Base-by-base conservation (phyloP, 768 basidiomycete species). In the Astraeus odoratus region DNA sequence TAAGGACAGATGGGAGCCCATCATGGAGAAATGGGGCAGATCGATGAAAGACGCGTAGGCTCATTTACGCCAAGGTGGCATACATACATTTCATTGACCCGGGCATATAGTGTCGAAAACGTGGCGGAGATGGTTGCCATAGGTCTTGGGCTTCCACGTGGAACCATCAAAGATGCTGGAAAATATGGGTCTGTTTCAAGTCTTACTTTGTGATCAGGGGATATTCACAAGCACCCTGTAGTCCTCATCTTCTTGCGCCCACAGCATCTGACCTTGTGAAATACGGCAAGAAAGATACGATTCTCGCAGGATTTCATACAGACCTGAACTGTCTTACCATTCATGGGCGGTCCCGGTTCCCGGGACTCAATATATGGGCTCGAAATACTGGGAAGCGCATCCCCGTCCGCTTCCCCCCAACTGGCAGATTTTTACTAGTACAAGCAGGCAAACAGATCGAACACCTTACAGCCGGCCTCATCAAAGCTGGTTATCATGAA, bases 361-460 rank as follows among this genome's bases (percentile, higher is more conserved):
- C 91, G 0, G 91, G 89, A 22, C 73, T 96, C 19, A 78, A 96
- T 61, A 87, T 97, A 42, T 96, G 94, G 94, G 94, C 91, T 12
- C 77, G 94, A 29, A 96, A 97, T 57, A 83, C 84, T 0, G 94
- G 94, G 24, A 91, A 87, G 60, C 81, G 89, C 12, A 89, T 97
- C 49, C 72, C 83, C 2, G 93, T 96, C 36, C 80, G 75, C 57
- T 90, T 98, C 40, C 93, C 93, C 1, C 71, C 76, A 1, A 87
- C 85, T 3, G 81, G 81, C 39, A 77, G 82, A 31, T 82, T 83
- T 58, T 74, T 98, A 26, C 77, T 98, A 12, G 90, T 98, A 1
- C 94, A 98, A 64, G 93, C 93, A 2, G 94, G 94, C 31, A 95
- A 93, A 64, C 94, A 98, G 60, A 76, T 98, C 9, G 94, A 96